Percentiles rank a stretch among this genome's conserved stretches.
phyloP scores from a whole-genome alignment of 495 filamentous ascomycete species.

The Aspergillus egyptiacus region DNA sequence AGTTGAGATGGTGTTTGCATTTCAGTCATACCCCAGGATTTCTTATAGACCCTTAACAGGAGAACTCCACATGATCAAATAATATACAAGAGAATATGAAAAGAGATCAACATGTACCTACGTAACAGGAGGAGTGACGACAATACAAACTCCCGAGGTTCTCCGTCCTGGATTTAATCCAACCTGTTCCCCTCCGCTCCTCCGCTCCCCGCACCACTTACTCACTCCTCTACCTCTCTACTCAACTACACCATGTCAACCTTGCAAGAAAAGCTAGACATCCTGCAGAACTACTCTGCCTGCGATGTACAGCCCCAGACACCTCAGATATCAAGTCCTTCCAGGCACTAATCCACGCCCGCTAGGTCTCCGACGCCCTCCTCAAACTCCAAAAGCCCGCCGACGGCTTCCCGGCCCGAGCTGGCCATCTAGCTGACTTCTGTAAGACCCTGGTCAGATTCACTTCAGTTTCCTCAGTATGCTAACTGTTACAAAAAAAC shows the following conservation, averaged over 20 bases:
- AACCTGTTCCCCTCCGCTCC: neutral
- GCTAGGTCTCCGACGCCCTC: constrained; percentile 56
- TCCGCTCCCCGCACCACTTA: constrained; percentile 10
- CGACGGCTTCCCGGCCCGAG: constrained; percentile 30
- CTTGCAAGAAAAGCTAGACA: constrained; percentile 30
- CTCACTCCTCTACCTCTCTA: too few species aligned
- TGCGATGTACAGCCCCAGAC: constrained; percentile 37
- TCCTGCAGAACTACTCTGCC: constrained; percentile 39
- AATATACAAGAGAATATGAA: too few species aligned
- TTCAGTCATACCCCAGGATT: too few species aligned
- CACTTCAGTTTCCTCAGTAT: neutral
- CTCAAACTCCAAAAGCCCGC: constrained; percentile 51
- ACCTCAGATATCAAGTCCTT: neutral
- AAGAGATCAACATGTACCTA: too few species aligned
- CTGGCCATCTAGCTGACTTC: constrained; percentile 58
- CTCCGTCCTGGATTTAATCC: too few species aligned
- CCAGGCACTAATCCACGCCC: neutral
- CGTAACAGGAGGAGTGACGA: too few species aligned
- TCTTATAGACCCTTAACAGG: too few species aligned
- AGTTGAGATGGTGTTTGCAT: too few species aligned
- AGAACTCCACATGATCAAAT: too few species aligned
- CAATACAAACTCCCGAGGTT: too few species aligned
- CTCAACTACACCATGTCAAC: constrained; percentile 25
- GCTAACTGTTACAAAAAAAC: neutral
- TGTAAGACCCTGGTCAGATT: constrained; percentile 27